These are phyloP conservation scores for Volvox africanus DNA, from an alignment of 139 green algal genomes.

Conservation along the genomic window DNA sequence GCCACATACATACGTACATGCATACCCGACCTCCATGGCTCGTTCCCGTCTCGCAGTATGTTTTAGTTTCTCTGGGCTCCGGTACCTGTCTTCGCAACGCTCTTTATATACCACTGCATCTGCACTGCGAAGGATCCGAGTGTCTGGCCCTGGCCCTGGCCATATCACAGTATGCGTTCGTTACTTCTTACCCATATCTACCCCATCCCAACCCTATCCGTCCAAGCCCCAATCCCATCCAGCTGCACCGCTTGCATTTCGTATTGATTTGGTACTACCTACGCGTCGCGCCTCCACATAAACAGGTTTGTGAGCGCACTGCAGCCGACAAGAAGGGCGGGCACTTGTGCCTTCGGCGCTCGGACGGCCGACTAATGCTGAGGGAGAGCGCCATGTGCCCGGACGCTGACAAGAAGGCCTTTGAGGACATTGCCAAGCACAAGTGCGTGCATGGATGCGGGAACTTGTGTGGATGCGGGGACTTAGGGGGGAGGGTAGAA, in stretches of 20 bases:
- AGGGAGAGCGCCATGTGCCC: constrained; percentile 91
- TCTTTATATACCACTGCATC: no score
- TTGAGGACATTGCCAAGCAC: constrained; percentile 87
- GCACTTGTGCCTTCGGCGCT: constrained; percentile 82
- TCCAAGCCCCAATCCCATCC: background rate
- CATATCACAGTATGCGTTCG: no score
- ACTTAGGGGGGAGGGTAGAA: no score
- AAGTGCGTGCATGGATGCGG: constrained; percentile 56
- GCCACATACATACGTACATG: no score
- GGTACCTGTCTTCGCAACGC: no score
- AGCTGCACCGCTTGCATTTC: background rate
- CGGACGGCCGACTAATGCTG: constrained; percentile 79
- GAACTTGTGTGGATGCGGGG: background rate
- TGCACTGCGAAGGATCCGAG: no score
- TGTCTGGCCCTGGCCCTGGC: no score
- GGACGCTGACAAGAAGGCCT: constrained; percentile 85
- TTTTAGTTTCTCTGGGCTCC: no score
- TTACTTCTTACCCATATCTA: background rate
- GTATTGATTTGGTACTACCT: background rate
- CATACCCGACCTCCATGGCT: no score
- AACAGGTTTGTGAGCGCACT: constrained; percentile 88
- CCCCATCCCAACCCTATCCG: background rate
- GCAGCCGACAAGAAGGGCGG: constrained; percentile 94
- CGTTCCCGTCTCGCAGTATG: no score
- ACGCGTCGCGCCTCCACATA: background rate